phyloP scores from a whole-genome alignment of 495 filamentous ascomycete genomes.

The Parachaetomium inaequale region DNA sequence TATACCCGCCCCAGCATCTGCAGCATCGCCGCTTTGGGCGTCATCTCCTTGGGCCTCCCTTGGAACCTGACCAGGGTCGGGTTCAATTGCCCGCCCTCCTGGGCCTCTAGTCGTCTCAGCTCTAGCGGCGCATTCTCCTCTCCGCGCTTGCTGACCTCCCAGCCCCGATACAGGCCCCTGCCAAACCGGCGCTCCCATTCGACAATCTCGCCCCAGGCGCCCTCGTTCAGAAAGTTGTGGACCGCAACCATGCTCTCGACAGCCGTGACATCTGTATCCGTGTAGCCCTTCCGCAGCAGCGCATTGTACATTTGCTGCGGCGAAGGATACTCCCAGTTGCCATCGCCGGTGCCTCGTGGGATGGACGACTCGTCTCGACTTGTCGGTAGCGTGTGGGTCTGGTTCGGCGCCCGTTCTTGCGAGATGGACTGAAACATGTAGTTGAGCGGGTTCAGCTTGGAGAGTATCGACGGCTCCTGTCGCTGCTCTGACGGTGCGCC shows the following conservation, averaged over 20 bases:
- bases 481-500: conserved; percentile 25
- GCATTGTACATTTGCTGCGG: conserved; percentile 99
- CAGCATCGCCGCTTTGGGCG: conserved; percentile 80
- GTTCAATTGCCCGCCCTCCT: conserved; percentile 36
- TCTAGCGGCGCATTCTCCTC: conserved; percentile 51
- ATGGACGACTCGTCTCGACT: conserved; percentile 81
- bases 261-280: conserved; percentile 84
- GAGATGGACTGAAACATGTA: conserved; percentile 90
- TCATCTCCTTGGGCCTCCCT: conserved; percentile 81
- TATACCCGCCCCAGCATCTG: conserved; percentile 73
- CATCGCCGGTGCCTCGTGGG: conserved; percentile 68
- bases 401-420: conserved; percentile 67
- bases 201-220: conserved; percentile 90
- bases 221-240: conserved; percentile 97
- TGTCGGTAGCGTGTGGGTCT: conserved; percentile 68
- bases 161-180: conserved; percentile 64
- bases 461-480: conserved; percentile 49
- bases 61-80: conserved; percentile 82
- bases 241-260: conserved; percentile 98
- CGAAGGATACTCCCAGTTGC: conserved; percentile 96
- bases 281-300: conserved; percentile 90
- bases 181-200: conserved; percentile 86
- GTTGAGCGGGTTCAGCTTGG: conserved; percentile 87
- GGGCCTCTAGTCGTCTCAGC: conserved; percentile 33
- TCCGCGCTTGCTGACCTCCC: conserved; percentile 69